Evolutionary conservation across 768 basidiomycete genomes (phyloP), one percentile per base, ranked within the genome.

Genomic region (Amanita exitialis): DNA sequence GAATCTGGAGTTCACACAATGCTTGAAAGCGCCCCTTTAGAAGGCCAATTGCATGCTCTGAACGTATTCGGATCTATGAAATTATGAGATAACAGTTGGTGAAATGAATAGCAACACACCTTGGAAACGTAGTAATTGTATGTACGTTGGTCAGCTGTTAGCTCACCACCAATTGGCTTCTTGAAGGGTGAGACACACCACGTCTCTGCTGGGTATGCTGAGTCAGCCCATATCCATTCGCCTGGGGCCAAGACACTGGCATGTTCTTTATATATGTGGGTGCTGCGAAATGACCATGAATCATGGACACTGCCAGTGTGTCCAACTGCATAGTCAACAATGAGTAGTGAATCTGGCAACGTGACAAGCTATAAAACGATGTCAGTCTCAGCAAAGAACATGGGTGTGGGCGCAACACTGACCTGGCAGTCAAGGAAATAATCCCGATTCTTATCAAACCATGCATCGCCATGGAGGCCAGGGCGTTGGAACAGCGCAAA

Each of bases 391-490:
- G n/a, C n/a, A 39, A 39, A 9, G 6, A 15, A 12, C 7, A 16
- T 39, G 51, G 37, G 15, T 54, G 56, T 13, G 58, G 49, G 30
- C 62, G 12, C 59, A 59, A 28, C 7, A 42, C 30, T 60, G 20
- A 62, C 60, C 51, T 66, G 65, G 30, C 68, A 58, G 51, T 71
- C 70, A 16, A 71, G 36, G 0, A 65, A 69, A 48, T 72, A 71
- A 27, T 69, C 65, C 8, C 59, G 64, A 49, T 71, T 71, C 4
- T 61, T 54, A 53, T 70, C 67, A 56, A 63, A 73, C 23, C 58
- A 72, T n/a, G 57, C 60, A 48, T 69, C 63, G 0, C 71, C 69
- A 59, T n/a, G n/a, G n/a, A n/a, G n/a, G n/a, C n/a, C n/a, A n/a
- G n/a, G n/a, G n/a, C n/a, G n/a, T n/a, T n/a, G n/a, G n/a, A n/a